Evolutionary conservation across 169 alveolate genomes (phyloP), one percentile per base, ranked within the genome.

Genomic region (Amoebophrya sp.): DNA sequence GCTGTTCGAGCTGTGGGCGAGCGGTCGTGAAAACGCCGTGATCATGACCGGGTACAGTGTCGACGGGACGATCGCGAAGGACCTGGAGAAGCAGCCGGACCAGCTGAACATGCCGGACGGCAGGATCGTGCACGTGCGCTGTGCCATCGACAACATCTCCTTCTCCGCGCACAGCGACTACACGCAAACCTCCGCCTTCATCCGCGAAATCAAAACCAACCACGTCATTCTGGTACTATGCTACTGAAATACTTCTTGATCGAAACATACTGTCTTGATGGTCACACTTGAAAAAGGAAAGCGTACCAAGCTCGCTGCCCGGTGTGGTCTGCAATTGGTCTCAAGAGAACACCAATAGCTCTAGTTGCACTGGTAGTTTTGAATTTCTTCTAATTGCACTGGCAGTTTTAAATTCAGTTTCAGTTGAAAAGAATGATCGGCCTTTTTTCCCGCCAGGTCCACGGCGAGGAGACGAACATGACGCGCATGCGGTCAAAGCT

Each of bases 41-140:
- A 96, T 98, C 34, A 93, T 98, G 41, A 98, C 99, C 16, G 99
- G 99, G 1, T 98, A 98, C 94, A 95, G 99, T 41, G 99, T 98
- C 5, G 97, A 97, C 93, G 99, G 99, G 4, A 98, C 99, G 0
- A 95, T 98, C 29, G 99, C 99, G 26, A 98, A 98, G 90, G 97
- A 96, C 90, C 95, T 98, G 29, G 95, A 97, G 93, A 97, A 95
- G 20, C 97, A 97, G 88, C 99, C 99, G 2, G 97, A 96, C 69
- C 94, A 93, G 69, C 94, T 97, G 0, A 96, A 95, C 78, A 89
- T 97, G 26, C 96, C 96, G 88, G 96, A 95, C 90, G 96, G 95
- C 69, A 91, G 92, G n/a, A 93, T 41, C 34, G 41, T 93, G 78
- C 95, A 91, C 31, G 87, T 93, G 89, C 92, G 92, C 92, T 95